Evolutionary conservation across 495 filamentous ascomycete species (phyloP).

Genomic region (Cairneyella variabilis): DNA sequence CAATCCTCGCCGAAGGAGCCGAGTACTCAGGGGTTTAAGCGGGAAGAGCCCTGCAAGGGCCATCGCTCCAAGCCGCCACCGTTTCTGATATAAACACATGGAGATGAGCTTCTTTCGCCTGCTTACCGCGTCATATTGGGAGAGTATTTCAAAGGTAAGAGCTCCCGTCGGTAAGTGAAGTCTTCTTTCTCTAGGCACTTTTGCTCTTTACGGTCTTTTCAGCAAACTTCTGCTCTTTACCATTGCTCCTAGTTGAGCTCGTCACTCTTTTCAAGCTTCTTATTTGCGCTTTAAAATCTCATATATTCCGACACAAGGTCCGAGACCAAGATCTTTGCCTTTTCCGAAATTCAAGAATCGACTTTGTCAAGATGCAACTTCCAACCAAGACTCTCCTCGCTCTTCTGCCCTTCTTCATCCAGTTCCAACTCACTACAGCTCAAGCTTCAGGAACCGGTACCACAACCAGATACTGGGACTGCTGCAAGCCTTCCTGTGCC

Average conservation of each 20-base stretch:
- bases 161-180: neutral
- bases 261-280: slow-evolving; percentile 1
- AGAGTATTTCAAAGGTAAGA: neutral
- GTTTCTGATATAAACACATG: neutral
- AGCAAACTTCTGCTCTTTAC: neutral
- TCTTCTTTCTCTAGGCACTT: neutral
- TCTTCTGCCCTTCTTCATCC: slow-evolving; percentile 23
- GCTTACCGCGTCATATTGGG: neutral
- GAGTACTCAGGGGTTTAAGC: neutral
- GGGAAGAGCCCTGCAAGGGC: no score
- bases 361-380: slow-evolving; percentile 12
- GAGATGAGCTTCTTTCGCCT: slow-evolving; percentile 1
- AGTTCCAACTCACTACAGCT: slow-evolving; percentile 10
- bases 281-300: neutral
- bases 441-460: slow-evolving; percentile 32
- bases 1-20: slow-evolving; percentile 7
- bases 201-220: neutral
- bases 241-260: slow-evolving; percentile 2
- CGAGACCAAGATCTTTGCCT: neutral
- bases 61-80: no score
- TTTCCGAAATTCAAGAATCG: neutral
- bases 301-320: neutral
- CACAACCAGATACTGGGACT: slow-evolving; percentile 39
- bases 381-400: slow-evolving; percentile 18
- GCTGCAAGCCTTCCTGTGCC: slow-evolving; percentile 48